Evolutionary conservation across 768 basidiomycete species (phyloP).

Genomic region (Botryobasidium botryosum): DNA sequence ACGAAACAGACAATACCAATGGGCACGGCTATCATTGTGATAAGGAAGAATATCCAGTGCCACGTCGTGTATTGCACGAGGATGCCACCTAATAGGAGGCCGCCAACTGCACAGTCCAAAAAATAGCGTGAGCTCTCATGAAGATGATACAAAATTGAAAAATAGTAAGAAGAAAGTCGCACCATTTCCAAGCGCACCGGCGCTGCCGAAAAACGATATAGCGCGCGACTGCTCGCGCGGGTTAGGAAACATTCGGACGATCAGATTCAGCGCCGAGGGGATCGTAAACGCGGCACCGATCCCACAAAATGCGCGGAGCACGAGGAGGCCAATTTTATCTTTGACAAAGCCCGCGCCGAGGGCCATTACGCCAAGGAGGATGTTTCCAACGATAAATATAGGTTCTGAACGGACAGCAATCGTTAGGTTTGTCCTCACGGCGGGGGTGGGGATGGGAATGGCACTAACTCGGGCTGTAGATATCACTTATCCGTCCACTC

Average conservation of each 20-base stretch:
- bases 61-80: slow-evolving; percentile 27
- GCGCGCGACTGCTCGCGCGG: slow-evolving; percentile 31
- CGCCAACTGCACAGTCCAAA: slow-evolving; percentile 20
- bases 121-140: too few species aligned
- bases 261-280: slow-evolving; percentile 33
- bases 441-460: too few species aligned
- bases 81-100: slow-evolving; percentile 29
- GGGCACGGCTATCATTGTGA: slow-evolving; percentile 24
- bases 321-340: slow-evolving; percentile 30
- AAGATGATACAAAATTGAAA: too few species aligned
- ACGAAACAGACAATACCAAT: slow-evolving; percentile 21
- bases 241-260: slow-evolving; percentile 34
- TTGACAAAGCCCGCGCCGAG: slow-evolving; percentile 31
- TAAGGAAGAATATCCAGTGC: slow-evolving; percentile 36
- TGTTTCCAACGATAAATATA: slow-evolving; percentile 27
- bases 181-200: slow-evolving; percentile 32
- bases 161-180: too few species aligned
- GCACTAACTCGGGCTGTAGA: not conserved
- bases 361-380: slow-evolving; percentile 27
- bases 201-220: slow-evolving; percentile 30
- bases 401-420: slow-evolving; percentile 13
- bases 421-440: not conserved
- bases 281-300: slow-evolving; percentile 33
- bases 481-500: not conserved
- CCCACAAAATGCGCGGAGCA: slow-evolving; percentile 26